phyloP scores from a whole-genome alignment of 495 filamentous ascomycete species.

The Sordaria brevicollis region DNA sequence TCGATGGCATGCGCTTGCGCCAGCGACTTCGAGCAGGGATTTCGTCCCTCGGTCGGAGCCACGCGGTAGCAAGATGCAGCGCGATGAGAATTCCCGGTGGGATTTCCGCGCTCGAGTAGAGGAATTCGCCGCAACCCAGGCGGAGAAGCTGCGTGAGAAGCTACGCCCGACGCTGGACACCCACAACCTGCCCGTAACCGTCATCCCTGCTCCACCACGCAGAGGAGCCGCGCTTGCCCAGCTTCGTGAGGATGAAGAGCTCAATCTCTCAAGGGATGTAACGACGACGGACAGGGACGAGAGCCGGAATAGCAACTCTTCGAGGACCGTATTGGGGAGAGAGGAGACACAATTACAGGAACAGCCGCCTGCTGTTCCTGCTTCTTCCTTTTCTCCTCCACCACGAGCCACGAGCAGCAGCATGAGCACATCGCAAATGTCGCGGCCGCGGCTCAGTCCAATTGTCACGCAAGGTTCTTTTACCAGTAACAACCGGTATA shows the following conservation, averaged over 20 bases:
- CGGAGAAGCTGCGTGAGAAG: conserved; percentile 33
- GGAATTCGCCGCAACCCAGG: conserved; percentile 37
- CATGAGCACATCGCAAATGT: background rate
- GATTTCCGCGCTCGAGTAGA: conserved; percentile 34
- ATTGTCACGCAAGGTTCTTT: background rate
- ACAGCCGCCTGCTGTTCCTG: background rate
- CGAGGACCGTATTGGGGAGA: background rate
- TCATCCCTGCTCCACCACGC: conserved; percentile 38
- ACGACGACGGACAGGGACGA: background rate
- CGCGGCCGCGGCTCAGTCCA: background rate
- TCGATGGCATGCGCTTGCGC: conserved; percentile 20
- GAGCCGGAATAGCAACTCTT: conserved; percentile 5
- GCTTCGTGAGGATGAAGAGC: conserved; percentile 32
- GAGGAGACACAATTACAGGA: background rate
- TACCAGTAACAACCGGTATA: background rate
- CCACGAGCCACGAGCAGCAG: background rate
- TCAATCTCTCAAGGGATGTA: background rate
- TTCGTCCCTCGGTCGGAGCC: conserved; percentile 11
- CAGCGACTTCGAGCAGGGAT: conserved; percentile 7
- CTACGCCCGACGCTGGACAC: conserved; percentile 38
- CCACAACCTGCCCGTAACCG: conserved; percentile 36
- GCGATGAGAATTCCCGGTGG: conserved; percentile 19
- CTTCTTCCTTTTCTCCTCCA: background rate
- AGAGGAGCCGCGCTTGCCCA: conserved; percentile 35
- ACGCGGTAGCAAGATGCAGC: background rate